These are phyloP conservation scores for Trichoderma sp. DNA, from an alignment of 2,329 filamentous ascomycete species.

Conservation along the genomic window DNA sequence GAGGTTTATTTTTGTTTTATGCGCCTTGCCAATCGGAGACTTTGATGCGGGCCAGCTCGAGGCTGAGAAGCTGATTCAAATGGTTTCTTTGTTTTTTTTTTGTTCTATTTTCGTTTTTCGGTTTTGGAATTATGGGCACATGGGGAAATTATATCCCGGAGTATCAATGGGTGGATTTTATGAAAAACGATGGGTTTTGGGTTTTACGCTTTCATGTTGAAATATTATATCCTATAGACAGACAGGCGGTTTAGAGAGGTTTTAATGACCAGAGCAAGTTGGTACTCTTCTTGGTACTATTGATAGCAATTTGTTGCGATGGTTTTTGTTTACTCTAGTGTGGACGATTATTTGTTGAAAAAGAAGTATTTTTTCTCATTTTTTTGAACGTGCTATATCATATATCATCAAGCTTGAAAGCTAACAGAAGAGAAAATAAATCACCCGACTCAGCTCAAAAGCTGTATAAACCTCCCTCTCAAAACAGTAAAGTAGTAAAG, in stretches of 20 bases:
- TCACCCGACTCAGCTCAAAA: not conserved
- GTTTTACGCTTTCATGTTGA: conserved; percentile 11
- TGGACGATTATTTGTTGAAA: not conserved
- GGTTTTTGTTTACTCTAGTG: not conserved
- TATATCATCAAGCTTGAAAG: not conserved
- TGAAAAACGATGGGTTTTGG: not conserved
- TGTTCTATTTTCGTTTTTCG: not conserved
- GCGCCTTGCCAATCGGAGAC: not conserved
- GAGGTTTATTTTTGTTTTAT: conserved; percentile 3
- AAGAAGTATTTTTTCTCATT: not conserved
- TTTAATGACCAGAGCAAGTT: not conserved
- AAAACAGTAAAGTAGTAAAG: not conserved
- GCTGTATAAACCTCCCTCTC: not conserved
- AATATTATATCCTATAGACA: conserved; percentile 10
- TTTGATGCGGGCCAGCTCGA: not conserved
- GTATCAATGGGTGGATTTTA: not conserved
- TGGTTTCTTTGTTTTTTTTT: not conserved
- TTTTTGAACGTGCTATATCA: not conserved
- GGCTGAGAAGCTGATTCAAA: not conserved
- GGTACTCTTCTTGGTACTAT: not conserved
- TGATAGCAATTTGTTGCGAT: not conserved
- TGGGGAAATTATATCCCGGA: not conserved
- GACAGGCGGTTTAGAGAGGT: not conserved
- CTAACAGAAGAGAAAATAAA: not conserved
- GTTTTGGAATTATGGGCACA: not conserved